Base-by-base conservation (phyloP, 805 yeast species). In the Isabelozyma gotoi region DNA sequence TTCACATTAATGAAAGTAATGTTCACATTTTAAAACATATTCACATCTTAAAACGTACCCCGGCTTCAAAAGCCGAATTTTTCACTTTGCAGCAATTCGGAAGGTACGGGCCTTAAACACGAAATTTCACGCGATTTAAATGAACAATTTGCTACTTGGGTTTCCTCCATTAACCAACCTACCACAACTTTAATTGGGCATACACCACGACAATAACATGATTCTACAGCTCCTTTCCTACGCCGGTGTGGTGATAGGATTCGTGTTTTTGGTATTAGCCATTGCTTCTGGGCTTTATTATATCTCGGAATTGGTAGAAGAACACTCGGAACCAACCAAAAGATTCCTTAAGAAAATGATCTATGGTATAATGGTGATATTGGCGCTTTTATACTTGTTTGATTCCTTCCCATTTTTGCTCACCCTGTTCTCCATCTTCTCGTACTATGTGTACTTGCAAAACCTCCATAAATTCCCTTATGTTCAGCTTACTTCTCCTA, bases 221-320 rank as follows among this genome's bases (percentile, higher is more conserved):
- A 52, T 72, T 50, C 65, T 72, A 36, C 62, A 67, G 49, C 40
- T 70, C 10, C 65, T 72, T 17, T 66, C 76, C 15, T 67, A 63
- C 42, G 49, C 65, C 10, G 77, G 77, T 6, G 50, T 62, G 2
- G 59, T 63, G 12, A 52, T 66, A 7, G 76, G 76, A 7, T 68
- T 71, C 42, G 41, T 70, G n/a, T 68, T 71, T 43, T 59, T 71
- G 6, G 71, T 70, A 20, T 52, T 66, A 19, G 61, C 88, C 16
- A 83, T 86, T 46, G 97, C 98, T 0, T 87, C 96, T 2, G 98
- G 96, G 0, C 71, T 94, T 27, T 94, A 90, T 71, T 91, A 90
- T 56, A 73, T 92, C 32, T 87, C 96, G 7, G 99, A 94, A 60
- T 67, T 90, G 24, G 96, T 94, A 12, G 99, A 94, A 60, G 97